Base-by-base conservation (phyloP, 768 basidiomycete genomes). In the Lactarius evosmus region DNA sequence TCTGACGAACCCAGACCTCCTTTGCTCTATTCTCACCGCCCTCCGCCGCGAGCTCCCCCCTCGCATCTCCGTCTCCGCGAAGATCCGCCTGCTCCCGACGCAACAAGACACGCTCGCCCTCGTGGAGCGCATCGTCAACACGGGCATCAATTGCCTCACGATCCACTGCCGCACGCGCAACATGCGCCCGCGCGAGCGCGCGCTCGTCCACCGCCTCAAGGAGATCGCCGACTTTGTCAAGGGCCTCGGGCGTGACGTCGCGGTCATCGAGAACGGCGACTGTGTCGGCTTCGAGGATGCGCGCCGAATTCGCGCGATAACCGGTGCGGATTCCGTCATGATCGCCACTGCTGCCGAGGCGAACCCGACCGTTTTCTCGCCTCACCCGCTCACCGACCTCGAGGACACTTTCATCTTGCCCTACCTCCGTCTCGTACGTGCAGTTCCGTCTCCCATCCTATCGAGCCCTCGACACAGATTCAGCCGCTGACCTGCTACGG, bases 281-380 rank as follows among this genome's bases (percentile, higher is more conserved):
- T 97, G 93, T 68, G 73, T 81, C 17, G 87, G 86, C 3, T 88
- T 83, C 77, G 82, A 87, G 67, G 94, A 95, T 70, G 89, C 89
- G 54, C 85, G 84, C 64, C 82, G 86, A 52, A 83, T 98, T 38
- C 82, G 88, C 49, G 78, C 79, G 55, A 74, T 85, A 30, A 98
- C 95, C 33, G 91, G 94, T 86, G 93, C 93, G 12, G 85, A 91
- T 70, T 95, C 93, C 0, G 87, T 94, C 44, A 99, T 99, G 97
- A 89, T 99, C 44, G 97, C 97, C 25, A 88, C 95, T 6, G 94
- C 88, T 1, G 97, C 95, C 7, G 97, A 99, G 74, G 76, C 88
- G 5, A 99, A 98, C 74, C 93, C 94, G 0, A 87, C 91, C 0
- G 89, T 93, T 69, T 98, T 98, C 78, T 84, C 85, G 2, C 75